Percentiles rank a stretch among this genome's conserved stretches.
Evolutionary conservation across 1,284 basidiomycete species (phyloP).

Genomic region (Fomitopsis betulina): DNA sequence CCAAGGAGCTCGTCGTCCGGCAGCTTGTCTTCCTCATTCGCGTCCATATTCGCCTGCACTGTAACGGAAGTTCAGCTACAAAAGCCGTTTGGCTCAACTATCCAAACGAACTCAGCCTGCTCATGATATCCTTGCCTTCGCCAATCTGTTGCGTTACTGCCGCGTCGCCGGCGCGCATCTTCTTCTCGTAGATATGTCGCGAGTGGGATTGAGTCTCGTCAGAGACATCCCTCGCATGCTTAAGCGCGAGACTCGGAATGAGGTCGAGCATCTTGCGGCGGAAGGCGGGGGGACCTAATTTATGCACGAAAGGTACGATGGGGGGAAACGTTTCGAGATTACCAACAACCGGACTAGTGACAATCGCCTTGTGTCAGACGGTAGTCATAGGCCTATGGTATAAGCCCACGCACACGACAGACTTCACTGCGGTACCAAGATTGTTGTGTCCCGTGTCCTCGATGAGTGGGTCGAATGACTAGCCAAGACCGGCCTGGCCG

Average conservation of each 20-base stretch:
- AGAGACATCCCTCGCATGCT: constrained; percentile 11
- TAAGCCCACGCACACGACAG: constrained; percentile 20
- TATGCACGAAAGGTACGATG: constrained; percentile 10
- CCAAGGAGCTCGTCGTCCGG: constrained; percentile 23
- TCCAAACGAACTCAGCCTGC: constrained; percentile 22
- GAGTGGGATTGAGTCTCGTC: constrained; percentile 17
- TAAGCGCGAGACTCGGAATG: constrained; percentile 14
- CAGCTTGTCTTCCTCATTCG: constrained; percentile 19
- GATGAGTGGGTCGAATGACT: constrained; percentile 33
- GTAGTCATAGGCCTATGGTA: constrained; percentile 20
- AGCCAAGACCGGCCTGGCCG: constrained; percentile 30
- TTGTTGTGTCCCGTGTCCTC: constrained; percentile 20
- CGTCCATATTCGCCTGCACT: constrained; percentile 18
- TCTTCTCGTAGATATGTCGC: constrained; percentile 15
- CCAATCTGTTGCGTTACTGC: constrained; percentile 22
- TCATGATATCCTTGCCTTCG: constrained; percentile 28
- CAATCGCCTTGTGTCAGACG: constrained; percentile 8
- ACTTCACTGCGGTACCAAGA: constrained; percentile 27
- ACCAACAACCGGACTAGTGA: constrained; percentile 9
- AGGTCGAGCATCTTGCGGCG: constrained; percentile 11
- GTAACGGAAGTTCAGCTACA: background rate
- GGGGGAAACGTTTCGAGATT: constrained; percentile 6
- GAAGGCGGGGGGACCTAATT: constrained; percentile 6
- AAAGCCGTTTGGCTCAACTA: background rate
- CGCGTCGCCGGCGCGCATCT: constrained; percentile 24